These are phyloP conservation scores for Cercospora janseana DNA, from an alignment of 2,329 filamentous ascomycete species.

Conservation along the genomic window DNA sequence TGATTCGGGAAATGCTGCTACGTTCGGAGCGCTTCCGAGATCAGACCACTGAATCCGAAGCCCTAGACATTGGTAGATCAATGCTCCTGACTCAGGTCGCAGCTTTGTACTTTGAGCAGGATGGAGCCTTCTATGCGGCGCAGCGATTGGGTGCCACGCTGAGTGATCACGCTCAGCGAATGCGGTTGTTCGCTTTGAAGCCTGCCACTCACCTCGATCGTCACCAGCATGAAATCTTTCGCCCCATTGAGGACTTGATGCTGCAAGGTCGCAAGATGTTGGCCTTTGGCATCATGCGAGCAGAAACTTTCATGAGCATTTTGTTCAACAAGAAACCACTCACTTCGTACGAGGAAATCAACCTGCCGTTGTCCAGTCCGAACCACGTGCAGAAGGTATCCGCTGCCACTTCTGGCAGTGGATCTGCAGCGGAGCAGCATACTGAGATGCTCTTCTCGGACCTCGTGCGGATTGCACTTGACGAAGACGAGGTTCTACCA, in stretches of 20 bases:
- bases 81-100: slow-evolving; percentile 20
- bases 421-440: slow-evolving; percentile 12
- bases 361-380: slow-evolving; percentile 18
- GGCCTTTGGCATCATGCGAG: slow-evolving; percentile 21
- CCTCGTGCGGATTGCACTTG: slow-evolving; percentile 21
- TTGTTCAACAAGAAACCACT: slow-evolving; percentile 21
- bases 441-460: slow-evolving; percentile 22
- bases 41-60: slow-evolving; percentile 12
- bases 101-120: slow-evolving; percentile 24
- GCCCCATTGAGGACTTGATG: slow-evolving; percentile 1
- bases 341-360: slow-evolving; percentile 22
- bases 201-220: slow-evolving; percentile 9
- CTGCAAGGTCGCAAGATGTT: neutral
- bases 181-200: slow-evolving; percentile 19
- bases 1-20: neutral
- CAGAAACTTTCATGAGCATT: slow-evolving; percentile 22
- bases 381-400: neutral
- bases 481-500: slow-evolving; percentile 19
- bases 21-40: slow-evolving; percentile 16
- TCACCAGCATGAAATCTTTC: slow-evolving; percentile 13
- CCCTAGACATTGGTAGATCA: neutral
- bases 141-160: slow-evolving; percentile 24
- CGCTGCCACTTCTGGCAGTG: neutral
- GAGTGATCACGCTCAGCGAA: slow-evolving; percentile 21
- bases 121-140: slow-evolving; percentile 23